Evolutionary conservation across 371 early-diverging fungal genomes (phyloP).

Genomic region (Mortierella sp.): DNA sequence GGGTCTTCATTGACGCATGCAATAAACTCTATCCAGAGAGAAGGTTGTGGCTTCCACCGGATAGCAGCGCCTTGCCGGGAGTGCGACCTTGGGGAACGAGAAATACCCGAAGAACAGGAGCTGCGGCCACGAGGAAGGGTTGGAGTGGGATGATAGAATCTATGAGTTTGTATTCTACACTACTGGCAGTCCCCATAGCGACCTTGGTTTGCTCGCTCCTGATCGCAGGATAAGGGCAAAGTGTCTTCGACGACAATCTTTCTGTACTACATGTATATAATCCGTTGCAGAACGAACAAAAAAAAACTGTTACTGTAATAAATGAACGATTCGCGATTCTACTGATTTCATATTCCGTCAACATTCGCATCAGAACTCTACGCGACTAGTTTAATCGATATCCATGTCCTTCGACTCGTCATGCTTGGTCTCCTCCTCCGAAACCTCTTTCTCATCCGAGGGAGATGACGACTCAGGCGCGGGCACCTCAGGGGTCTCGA

Average conservation of each 20-base stretch:
- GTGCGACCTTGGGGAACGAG: constrained; percentile 11
- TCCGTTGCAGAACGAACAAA: too few species aligned
- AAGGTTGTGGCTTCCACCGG: constrained; percentile 12
- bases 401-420: constrained; percentile 75
- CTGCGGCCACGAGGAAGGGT: neutral
- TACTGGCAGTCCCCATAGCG: constrained; percentile 14
- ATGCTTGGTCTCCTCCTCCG: neutral
- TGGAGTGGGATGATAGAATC: constrained; percentile 1
- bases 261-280: too few species aligned
- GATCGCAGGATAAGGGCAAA: neutral
- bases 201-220: constrained; percentile 9
- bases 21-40: constrained; percentile 29
- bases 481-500: constrained; percentile 25
- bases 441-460: constrained; percentile 24
- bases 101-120: neutral
- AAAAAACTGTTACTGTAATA: too few species aligned
- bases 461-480: constrained; percentile 5
- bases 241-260: too few species aligned
- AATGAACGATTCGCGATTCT: too few species aligned
- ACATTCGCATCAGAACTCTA: neutral
- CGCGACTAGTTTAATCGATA: constrained; percentile 63
- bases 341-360: too few species aligned
- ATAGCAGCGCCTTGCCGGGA: constrained; percentile 1
- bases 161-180: constrained; percentile 19
- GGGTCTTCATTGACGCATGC: constrained; percentile 37